Percentiles rank a stretch among this genome's conserved stretches.
Evolutionary conservation across 306 rosid genomes (phyloP).

Genomic region (Calophaca sinica): DNA sequence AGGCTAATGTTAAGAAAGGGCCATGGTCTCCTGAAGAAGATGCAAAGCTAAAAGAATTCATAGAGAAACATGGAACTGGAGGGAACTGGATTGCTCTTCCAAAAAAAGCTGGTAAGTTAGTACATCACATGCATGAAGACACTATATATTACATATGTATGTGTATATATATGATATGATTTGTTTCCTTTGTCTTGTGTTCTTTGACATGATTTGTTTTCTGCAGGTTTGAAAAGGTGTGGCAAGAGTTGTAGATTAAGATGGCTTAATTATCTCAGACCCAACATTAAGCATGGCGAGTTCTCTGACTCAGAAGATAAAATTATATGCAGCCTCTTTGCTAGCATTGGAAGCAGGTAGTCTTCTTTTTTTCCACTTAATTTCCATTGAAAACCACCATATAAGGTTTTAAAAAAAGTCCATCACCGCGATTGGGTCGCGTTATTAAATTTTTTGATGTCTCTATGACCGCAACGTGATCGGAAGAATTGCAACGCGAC

Average conservation of each 20-base stretch:
- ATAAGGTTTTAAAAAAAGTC: no score
- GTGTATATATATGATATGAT: neutral
- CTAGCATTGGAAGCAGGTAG: constrained; percentile 96
- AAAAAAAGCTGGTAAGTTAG: constrained; percentile 69
- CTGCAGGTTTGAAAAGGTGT: constrained; percentile 83
- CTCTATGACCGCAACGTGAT: no score
- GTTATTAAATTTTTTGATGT: no score
- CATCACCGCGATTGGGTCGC: no score
- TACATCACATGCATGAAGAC: neutral
- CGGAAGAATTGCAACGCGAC: no score
- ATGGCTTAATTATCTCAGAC: constrained; percentile 96
- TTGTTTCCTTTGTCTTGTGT: constrained; percentile 12
- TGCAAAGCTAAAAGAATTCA: constrained; percentile 71
- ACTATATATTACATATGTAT: neutral
- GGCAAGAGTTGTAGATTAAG: constrained; percentile 96
- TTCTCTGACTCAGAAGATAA: constrained; percentile 87
- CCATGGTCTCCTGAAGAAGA: constrained; percentile 99
- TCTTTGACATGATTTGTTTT: constrained; percentile 19
- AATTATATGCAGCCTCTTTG: constrained; percentile 77
- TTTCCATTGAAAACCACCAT: neutral
- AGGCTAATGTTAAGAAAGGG: constrained; percentile 90
- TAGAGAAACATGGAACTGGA: constrained; percentile 82
- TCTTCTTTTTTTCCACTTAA: neutral
- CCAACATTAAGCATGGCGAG: constrained; percentile 89
- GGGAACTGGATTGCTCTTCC: constrained; percentile 97